Evolutionary conservation across 2,329 filamentous ascomycete genomes (phyloP).

Genomic region (Colletotrichum chrysophilum): DNA sequence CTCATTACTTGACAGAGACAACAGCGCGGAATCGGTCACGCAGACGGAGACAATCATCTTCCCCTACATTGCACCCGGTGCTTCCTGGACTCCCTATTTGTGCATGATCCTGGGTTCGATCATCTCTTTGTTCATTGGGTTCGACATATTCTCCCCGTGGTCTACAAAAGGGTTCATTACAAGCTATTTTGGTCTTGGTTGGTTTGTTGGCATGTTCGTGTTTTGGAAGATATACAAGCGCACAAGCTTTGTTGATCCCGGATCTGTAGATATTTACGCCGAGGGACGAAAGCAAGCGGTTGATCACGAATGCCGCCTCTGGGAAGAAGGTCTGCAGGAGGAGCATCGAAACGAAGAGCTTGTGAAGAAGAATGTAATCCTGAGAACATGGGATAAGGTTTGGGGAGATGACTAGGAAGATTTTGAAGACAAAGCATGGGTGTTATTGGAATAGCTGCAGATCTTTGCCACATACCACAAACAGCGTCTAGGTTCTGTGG

Average conservation of each 20-base stretch:
- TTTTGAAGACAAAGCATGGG: not conserved
- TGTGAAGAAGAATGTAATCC: conserved; percentile 37
- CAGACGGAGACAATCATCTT: conserved; percentile 36
- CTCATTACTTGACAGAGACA: not conserved
- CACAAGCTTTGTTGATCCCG: conserved; percentile 59
- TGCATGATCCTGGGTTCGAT: conserved; percentile 50
- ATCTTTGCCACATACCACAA: not conserved
- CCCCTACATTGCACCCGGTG: conserved; percentile 54
- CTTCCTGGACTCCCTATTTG: conserved; percentile 58
- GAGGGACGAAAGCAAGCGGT: conserved; percentile 64
- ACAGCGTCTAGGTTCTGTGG: too few species aligned
- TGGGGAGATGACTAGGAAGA: conserved; percentile 28
- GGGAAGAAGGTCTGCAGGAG: conserved; percentile 50
- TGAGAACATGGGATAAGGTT: conserved; percentile 41
- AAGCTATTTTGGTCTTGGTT: conserved; percentile 58
- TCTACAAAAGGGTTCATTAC: conserved; percentile 54
- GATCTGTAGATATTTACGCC: conserved; percentile 65
- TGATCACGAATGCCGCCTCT: conserved; percentile 55
- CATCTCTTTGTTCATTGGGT: conserved; percentile 62
- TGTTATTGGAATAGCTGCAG: not conserved
- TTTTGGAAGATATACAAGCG: conserved; percentile 70
- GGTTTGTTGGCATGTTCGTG: conserved; percentile 61
- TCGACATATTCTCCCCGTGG: conserved; percentile 58
- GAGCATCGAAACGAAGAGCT: conserved; percentile 44
- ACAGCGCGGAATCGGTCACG: not conserved